Evolutionary conservation across 2,329 filamentous ascomycete genomes (phyloP).

Genomic region (Rhinocladiella mackenziei): DNA sequence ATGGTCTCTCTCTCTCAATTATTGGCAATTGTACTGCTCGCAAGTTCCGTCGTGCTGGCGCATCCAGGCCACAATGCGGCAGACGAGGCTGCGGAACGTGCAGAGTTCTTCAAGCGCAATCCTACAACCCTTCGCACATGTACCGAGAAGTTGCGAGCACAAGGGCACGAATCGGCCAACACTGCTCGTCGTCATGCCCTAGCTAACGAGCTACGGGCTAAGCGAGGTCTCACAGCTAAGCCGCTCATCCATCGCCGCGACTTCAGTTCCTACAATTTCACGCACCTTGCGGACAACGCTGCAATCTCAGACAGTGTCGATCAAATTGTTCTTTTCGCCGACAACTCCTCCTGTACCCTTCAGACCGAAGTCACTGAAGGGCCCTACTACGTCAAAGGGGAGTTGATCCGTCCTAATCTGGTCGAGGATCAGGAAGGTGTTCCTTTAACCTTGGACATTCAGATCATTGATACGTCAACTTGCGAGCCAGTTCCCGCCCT

Average conservation of each 20-base stretch:
- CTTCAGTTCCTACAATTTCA: slow-evolving; percentile 36
- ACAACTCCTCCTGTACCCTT: slow-evolving; percentile 45
- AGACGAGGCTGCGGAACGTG: slow-evolving; percentile 50
- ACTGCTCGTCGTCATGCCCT: slow-evolving; percentile 44
- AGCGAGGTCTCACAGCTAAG: slow-evolving; percentile 35
- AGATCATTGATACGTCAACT: slow-evolving; percentile 40
- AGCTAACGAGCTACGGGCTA: slow-evolving; percentile 43
- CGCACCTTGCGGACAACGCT: slow-evolving; percentile 33
- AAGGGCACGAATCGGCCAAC: slow-evolving; percentile 46
- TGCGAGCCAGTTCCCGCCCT: slow-evolving; percentile 40
- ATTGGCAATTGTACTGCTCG: background rate
- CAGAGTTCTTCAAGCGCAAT: slow-evolving; percentile 42
- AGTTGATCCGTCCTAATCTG: slow-evolving; percentile 40
- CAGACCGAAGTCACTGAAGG: slow-evolving; percentile 53
- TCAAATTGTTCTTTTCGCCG: slow-evolving; percentile 32
- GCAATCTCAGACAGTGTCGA: slow-evolving; percentile 29
- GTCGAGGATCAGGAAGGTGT: slow-evolving; percentile 37
- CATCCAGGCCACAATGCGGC: slow-evolving; percentile 50
- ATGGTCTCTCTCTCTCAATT: background rate
- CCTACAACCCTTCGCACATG: slow-evolving; percentile 48
- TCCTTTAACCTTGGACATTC: slow-evolving; percentile 41
- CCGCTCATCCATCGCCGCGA: slow-evolving; percentile 35
- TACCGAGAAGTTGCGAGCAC: slow-evolving; percentile 44
- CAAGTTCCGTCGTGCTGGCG: slow-evolving; percentile 30
- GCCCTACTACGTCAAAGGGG: slow-evolving; percentile 48